Conservation (phyloP, 257 asterid genomes). For the Gentiana macrophylla region DNA sequence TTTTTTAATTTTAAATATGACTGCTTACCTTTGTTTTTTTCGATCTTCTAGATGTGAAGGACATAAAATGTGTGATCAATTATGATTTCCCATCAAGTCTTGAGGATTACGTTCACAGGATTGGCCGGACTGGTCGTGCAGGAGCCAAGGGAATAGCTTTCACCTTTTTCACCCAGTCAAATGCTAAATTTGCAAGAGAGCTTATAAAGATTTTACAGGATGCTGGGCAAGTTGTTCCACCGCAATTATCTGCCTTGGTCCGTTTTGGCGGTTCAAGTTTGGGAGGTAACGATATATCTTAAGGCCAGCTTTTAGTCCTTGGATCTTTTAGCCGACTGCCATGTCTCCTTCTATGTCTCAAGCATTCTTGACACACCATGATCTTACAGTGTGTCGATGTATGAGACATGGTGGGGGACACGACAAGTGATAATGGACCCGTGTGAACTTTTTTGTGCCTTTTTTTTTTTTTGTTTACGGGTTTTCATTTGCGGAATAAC, state of each 20-base stretch:
- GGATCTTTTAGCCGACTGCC: background rate
- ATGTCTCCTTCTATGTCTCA: background rate
- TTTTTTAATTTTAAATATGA: too few relatives aligned
- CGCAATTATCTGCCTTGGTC: constrained; percentile 59
- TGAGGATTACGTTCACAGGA: constrained; percentile 93
- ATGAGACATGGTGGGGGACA: too few relatives aligned
- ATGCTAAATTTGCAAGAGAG: constrained; percentile 51
- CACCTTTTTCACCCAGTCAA: constrained; percentile 72
- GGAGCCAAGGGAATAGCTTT: constrained; percentile 82
- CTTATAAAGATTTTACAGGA: constrained; percentile 70
- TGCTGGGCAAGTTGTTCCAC: constrained; percentile 80
- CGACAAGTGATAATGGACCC: too few relatives aligned
- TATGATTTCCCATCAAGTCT: constrained; percentile 81
- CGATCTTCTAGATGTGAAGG: constrained; percentile 76
- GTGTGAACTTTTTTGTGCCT: too few relatives aligned
- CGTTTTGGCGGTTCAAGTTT: constrained; percentile 28
- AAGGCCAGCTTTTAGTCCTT: too few relatives aligned
- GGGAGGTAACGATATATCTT: constrained; percentile 33
- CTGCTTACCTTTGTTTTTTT: constrained; percentile 2
- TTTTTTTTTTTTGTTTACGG: too few relatives aligned
- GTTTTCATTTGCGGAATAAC: too few relatives aligned
- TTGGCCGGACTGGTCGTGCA: constrained; percentile 96
- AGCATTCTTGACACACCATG: too few relatives aligned
- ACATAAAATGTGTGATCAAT: constrained; percentile 81
- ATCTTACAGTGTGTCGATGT: too few relatives aligned